Percentiles rank a stretch among this genome's conserved stretches.
Conservation (phyloP, 2,329 filamentous ascomycete genomes). For the Hypoxylon sp. region DNA sequence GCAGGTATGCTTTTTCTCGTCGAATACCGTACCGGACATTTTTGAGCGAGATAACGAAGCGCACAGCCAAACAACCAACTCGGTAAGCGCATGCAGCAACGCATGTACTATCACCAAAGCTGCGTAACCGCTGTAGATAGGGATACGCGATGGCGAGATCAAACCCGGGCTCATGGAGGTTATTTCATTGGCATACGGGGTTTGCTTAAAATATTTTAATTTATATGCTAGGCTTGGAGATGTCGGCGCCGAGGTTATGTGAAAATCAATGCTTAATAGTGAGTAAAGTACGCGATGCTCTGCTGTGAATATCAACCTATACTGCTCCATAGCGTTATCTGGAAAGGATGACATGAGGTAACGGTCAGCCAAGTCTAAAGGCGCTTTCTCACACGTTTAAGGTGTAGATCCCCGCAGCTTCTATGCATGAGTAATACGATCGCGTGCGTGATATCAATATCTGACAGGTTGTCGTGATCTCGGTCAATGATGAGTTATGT, state of each 20-base stretch:
- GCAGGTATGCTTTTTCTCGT: constrained; percentile 10
- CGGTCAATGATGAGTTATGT: constrained; percentile 23
- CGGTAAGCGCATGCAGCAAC: constrained; percentile 28
- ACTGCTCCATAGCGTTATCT: constrained; percentile 7
- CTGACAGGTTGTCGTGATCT: constrained; percentile 24
- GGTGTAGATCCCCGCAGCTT: constrained; percentile 31
- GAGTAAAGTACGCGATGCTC: constrained; percentile 15
- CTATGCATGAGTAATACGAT: constrained; percentile 33
- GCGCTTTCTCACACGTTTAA: constrained; percentile 16
- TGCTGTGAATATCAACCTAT: constrained; percentile 15
- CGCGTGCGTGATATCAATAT: constrained; percentile 13
- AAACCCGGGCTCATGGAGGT: background rate
- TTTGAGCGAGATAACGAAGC: constrained; percentile 38
- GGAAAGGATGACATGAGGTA: background rate
- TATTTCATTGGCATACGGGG: background rate
- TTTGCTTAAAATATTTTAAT: background rate
- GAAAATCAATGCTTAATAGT: constrained; percentile 9
- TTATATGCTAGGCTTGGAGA: background rate
- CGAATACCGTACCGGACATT: constrained; percentile 9
- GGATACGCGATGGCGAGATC: constrained; percentile 8
- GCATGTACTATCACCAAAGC: constrained; percentile 20
- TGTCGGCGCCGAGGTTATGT: background rate
- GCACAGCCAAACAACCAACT: constrained; percentile 23
- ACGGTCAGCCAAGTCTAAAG: constrained; percentile 14
- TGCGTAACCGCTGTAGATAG: constrained; percentile 31